Evolutionary conservation across 805 yeast genomes (phyloP), one percentile per base, ranked within the genome.

Genomic region (Lipomyces chichibuensis): DNA sequence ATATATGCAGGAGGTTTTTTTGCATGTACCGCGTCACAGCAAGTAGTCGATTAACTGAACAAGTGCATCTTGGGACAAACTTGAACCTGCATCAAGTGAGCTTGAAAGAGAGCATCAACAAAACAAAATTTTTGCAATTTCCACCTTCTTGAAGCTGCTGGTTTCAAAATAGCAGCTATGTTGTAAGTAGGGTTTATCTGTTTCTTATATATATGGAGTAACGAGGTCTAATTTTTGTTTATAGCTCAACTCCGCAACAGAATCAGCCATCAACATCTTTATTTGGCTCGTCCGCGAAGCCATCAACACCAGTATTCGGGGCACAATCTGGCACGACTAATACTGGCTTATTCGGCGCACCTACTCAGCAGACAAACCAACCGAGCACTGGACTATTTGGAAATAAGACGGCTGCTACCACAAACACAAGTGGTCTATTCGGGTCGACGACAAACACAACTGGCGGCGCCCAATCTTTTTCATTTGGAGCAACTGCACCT

Each of bases 361-460:
- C 54, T 3, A 23, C 25, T n/a, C 49, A 43, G 11, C 55, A 52
- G n/a, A 46, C 63, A 1, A 27, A 37, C 53, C 67, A 23, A 17
- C 59, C 59, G 52, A 14, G 64, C 13, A 39, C 64, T 6, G 62
- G 59, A n/a, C 52, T 60, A n/a, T 64, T 64, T 60, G 68, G 65
- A 23, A 46, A 23, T 33, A 59, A 20, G 14, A n/a, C 59, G 2
- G 20, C 32, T 29, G 20, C 32, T 29, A 23, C 57, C 32, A 17
- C 65, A 6, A 39, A 20, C 27, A 37, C 59, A 6, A 37, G 49
- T 7, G 60, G 61, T 17, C 39, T 39, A 14, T 62, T 62, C 32
- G 67, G 61, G n/a, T 43, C 67, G 17, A 60, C n/a, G 49, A 43
- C 54, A 51, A 58, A 11, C 54, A 57, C 23, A 11, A 23, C 33